phyloP scores from a whole-genome alignment of 331 rosid genomes.

The Phaseolus coccineus region DNA sequence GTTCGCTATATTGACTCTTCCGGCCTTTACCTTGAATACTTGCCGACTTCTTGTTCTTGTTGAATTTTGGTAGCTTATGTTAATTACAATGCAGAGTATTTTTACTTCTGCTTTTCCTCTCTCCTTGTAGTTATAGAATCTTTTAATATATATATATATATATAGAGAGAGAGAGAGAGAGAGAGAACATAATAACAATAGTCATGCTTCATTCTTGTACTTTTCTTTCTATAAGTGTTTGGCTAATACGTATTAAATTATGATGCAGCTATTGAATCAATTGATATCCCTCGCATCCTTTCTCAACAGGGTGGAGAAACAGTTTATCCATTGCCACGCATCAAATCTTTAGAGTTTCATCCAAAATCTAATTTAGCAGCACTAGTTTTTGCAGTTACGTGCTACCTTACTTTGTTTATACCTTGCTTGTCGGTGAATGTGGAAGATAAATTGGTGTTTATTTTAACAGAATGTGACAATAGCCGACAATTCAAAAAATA shows the following conservation, averaged over 20 bases:
- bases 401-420: slow-evolving; percentile 34
- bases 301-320: slow-evolving; percentile 96
- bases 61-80: slow-evolving; percentile 25
- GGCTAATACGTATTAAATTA: slow-evolving; percentile 40
- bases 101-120: slow-evolving; percentile 28
- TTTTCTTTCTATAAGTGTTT: slow-evolving; percentile 23
- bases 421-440: slow-evolving; percentile 11
- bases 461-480: slow-evolving; percentile 67
- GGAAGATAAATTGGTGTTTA: slow-evolving; percentile 40
- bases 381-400: slow-evolving; percentile 80
- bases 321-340: slow-evolving; percentile 84
- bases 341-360: slow-evolving; percentile 81
- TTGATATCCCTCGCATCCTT: slow-evolving; percentile 92
- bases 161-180: no score
- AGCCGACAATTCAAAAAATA: slow-evolving; percentile 71
- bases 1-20: slow-evolving; percentile 55
- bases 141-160: background rate
- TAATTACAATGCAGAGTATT: background rate
- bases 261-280: slow-evolving; percentile 82
- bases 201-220: slow-evolving; percentile 17
- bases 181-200: background rate
- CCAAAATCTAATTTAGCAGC: slow-evolving; percentile 85
- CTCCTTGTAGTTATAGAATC: slow-evolving; percentile 23
- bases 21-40: slow-evolving; percentile 27
- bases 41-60: slow-evolving; percentile 18